Base-by-base conservation (phyloP, 2,329 filamentous ascomycete species). In the Cytospora piceae region DNA sequence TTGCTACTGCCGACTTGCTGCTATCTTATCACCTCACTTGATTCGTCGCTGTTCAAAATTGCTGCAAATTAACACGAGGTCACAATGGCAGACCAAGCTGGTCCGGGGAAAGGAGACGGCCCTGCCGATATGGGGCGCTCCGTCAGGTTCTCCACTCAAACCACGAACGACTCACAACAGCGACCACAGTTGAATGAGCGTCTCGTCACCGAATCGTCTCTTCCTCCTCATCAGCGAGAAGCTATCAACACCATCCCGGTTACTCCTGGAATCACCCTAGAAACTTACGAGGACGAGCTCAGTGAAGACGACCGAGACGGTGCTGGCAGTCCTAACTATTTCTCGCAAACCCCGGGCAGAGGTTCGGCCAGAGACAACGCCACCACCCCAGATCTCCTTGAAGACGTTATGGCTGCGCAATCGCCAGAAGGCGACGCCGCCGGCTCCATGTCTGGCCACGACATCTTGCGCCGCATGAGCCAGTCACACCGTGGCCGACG, bases 381-480 rank as follows among this genome's bases (percentile, higher is more conserved):
- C 17, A 67, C 65, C n/a, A 74, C 69, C 22, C 73, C 70, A 1
- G 69, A 70, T 22, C 69, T 71, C 2, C 63, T 69, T 54, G 53
- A 31, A 27, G 64, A 67, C 22, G 42, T 66, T 11, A 67, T 72
- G n/a, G 59, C 69, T 27, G 62, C 65, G 46, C 63, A 70, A 7
- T 27, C 64, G 27, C 20, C 64, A 51, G 42, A 63, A 61, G 69
- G 74, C 63, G 69, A 74, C 11, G 73, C 72, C 15, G 69, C 71
- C 34, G 14, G 14, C 34, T 37, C 34, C 32, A 73, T 73, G 65
- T 75, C 78, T 20, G 76, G 77, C 63, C 73, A 76, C 31, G 79
- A 82, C 46, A 77, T 80, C 46, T 71, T 83, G 61, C 78, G 77
- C 27, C 76, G 78, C 60, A 77, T 83, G 73, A 82, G 79, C 71